A percentile compares a stretch with the other conserved stretches of the same genome.
Conservation (phyloP, 441 rosid species). For the Flueggea neowawraea region DNA sequence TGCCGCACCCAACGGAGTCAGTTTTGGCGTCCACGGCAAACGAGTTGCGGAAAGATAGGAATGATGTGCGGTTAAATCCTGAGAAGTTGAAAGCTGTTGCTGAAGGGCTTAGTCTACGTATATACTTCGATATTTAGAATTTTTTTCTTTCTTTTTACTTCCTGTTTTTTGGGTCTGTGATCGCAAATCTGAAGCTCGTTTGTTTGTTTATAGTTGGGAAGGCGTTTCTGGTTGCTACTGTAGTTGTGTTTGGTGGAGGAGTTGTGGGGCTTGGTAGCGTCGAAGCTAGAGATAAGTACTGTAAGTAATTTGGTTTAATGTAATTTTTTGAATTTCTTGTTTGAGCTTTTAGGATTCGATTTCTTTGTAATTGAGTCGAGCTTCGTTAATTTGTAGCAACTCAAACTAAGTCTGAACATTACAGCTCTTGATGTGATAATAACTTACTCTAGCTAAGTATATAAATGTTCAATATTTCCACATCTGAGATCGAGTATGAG, state of each 20-base stretch:
- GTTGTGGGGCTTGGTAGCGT: constrained; percentile 48
- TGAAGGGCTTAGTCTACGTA: constrained; percentile 71
- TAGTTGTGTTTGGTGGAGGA: constrained; percentile 71
- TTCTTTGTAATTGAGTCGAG: no score
- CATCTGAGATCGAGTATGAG: no score
- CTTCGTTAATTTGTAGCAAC: no score
- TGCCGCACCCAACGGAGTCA: constrained; percentile 49
- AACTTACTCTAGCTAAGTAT: no score
- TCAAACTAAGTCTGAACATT: no score
- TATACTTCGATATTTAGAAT: constrained; percentile 8
- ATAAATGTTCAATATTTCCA: no score
- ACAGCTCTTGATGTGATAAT: no score
- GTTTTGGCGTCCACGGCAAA: constrained; percentile 79
- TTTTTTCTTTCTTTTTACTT: background rate
- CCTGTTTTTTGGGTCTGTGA: background rate
- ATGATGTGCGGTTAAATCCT: constrained; percentile 42
- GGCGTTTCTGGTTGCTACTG: constrained; percentile 83
- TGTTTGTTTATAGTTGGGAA: constrained; percentile 52
- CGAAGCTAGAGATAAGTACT: constrained; percentile 56
- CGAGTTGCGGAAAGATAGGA: constrained; percentile 61
- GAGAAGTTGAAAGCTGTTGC: constrained; percentile 85
- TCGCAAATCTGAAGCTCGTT: background rate
- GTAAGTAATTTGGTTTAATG: constrained; percentile 27
- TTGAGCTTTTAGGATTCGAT: background rate
- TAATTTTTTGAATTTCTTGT: background rate